Evolutionary conservation across 768 basidiomycete genomes (phyloP), one percentile per base, ranked within the genome.

Genomic region (Russula abietina): DNA sequence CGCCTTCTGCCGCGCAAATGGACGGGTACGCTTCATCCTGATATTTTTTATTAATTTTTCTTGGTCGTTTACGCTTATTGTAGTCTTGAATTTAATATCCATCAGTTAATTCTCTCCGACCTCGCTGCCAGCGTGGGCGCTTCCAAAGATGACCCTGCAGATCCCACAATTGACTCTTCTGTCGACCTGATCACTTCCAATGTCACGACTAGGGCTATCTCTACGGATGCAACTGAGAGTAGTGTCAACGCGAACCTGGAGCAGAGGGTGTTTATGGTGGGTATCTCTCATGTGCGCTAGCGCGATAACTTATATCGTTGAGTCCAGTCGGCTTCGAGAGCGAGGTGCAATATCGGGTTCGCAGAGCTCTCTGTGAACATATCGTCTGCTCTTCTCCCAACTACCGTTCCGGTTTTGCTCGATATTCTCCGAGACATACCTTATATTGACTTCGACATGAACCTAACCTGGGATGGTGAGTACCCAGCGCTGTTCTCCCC

Each of bases 281-380:
- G 82, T 57, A 10, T 6, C 55, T 30, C 33, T 56, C n/a, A 11
- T 7, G 10, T 16, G 8, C 51, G 64, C 16, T 9, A 14, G 55
- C 38, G 60, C 65, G 32, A 28, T 53, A 56, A 19, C 46, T 32
- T 5, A 62, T 33, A 59, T 28, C 17, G 17, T 54, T 14, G 2
- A 11, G 7, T 24, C 22, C 19, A 93, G 91, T 76, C 88, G 22
- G 82, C 84, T 12, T 86, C 88, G 3, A 78, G 84, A 59, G 83
- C 86, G 16, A 88, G 90, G 67, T 89, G 86, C 74, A 89, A 88
- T 66, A 87, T 91, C 64, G 89, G 90, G 2, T 93, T 92, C 67
- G 90, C 88, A 41, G 86, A 92, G 70, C 79, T 92, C 57, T 82
- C 89, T 19, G 74, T 84, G 59, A 85, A 85, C 69, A 81, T 87